These are phyloP conservation scores for Hirschioporus abietinus DNA, from an alignment of 768 basidiomycete species.

Conservation along the genomic window DNA sequence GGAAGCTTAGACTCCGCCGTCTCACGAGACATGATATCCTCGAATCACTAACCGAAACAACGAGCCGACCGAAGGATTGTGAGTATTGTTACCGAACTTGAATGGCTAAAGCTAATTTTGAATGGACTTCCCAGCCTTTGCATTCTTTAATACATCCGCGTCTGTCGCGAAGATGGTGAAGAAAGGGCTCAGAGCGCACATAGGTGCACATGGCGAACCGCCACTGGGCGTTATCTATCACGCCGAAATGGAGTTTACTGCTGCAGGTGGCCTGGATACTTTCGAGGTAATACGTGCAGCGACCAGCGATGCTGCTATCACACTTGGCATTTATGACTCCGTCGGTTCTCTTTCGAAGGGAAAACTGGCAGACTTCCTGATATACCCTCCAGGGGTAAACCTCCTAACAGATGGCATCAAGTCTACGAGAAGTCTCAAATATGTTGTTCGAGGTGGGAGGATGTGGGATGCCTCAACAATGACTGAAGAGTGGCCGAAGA, in stretches of 20 bases:
- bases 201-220: constrained; percentile 72
- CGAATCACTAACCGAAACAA: constrained; percentile 55
- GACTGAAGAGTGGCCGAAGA: constrained; percentile 68
- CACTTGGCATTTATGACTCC: constrained; percentile 56
- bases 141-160: constrained; percentile 62
- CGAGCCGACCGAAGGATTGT: constrained; percentile 56
- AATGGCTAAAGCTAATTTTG: constrained; percentile 8
- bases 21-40: constrained; percentile 63
- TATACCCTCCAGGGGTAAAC: constrained; percentile 59
- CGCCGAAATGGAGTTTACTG: constrained; percentile 63
- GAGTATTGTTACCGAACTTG: constrained; percentile 16
- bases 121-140: constrained; percentile 35
- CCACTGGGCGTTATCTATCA: constrained; percentile 75
- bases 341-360: constrained; percentile 58
- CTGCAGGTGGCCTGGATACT: constrained; percentile 58
- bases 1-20: constrained; percentile 43
- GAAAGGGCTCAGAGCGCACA: constrained; percentile 54
- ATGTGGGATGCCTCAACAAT: constrained; percentile 64
- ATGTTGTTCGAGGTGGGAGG: constrained; percentile 63
- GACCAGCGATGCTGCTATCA: constrained; percentile 57
- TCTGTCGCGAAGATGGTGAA: constrained; percentile 67
- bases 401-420: constrained; percentile 48
- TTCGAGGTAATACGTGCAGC: constrained; percentile 73
- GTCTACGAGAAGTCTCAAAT: constrained; percentile 43
- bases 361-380: constrained; percentile 66